Evolutionary conservation across 2,329 filamentous ascomycete genomes (phyloP), one percentile per base, ranked within the genome.

Genomic region (Trichoderma aggressivum): DNA sequence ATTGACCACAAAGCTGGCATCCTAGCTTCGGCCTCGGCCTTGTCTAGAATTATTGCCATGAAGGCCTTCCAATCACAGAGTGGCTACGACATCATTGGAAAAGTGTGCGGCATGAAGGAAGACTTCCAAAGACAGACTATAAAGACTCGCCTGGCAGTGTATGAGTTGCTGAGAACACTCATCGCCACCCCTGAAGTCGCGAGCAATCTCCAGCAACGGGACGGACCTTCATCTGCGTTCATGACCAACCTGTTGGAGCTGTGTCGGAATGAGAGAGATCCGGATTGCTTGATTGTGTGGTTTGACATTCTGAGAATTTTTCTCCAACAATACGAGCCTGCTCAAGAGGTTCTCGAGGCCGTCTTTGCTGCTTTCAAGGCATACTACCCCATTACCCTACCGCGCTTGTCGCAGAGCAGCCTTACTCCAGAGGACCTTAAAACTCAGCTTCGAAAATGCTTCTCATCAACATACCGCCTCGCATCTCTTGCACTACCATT

Each of bases 1-100:
- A 84, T 86, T 67, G 87, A 89, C 73, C 86, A 88, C 78, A 87
- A 87, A 75, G 87, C 86, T n/a, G 87, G 87, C 53, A 84, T 89
- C 70, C 79, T 86, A 56, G 83, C 87, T 1, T 86, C 87, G 3
- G 81, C 86, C 4, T 85, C 83, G 58, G 87, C 87, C 1, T 78
- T 89, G n/a, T 81, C 81, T 1, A 81, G 83, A 32, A 84, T 89
- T 61, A 81, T 80, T 55, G 74, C 76, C 61, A 88, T 87, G 84
- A 84, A 83, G 64, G 79, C 80, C 14, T 89, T 89, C 77, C 84
- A 85, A 50, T 82, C 85, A 1, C 77, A 81, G 14, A 83, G 83
- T 72, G 86, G 81, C 24, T 77, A 82, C 70, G 80, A 84, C 64
- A 87, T 89, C 36, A 82, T 89, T 26, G 76, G 82, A 11, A 85